Evolutionary conservation across 331 rosid species (phyloP), one percentile per base, ranked within the genome.

Genomic region (Saraca asoca): DNA sequence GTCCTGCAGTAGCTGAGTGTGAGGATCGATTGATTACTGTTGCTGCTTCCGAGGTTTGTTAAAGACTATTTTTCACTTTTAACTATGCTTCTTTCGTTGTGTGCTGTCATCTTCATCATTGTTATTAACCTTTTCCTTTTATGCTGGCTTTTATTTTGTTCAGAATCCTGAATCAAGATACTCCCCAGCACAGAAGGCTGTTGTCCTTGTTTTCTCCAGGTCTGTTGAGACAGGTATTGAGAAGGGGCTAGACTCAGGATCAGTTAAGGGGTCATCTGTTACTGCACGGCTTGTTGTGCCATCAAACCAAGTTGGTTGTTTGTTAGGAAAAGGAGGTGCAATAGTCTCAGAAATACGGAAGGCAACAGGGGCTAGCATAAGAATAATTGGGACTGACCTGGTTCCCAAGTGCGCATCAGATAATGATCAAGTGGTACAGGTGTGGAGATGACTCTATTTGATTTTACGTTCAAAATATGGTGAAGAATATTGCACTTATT

Each of bases 121-220:
- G 17, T 19, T 68, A 45, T 72, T 44, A 12, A 15, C 51, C 14
- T 15, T 12, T 64, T 37, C 31, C 55, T 19, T 68, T 58, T 72
- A 34, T 18, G 20, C 9, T 24, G 61, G 41, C 33, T 50, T 62
- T 71, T 50, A 48, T 69, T 66, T 66, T 43, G 51, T 58, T 56
- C 77, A 94, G 99, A 88, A 74, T 78, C 84, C 81, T 24, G 97
- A 90, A 66, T 88, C 97, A 46, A 85, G 87, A 58, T 90, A 80
- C 76, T 94, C 99, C n/a, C 88, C 97, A 12, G 89, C 99, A 58
- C 99, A 90, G 68, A 94, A 88, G 81, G 97, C 89, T 39, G 72
- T 67, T 44, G 92, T 94, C 82, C 96, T 88, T 75, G 92, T 88
- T 69, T 88, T 75, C 87, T 78, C 97, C 56, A 88, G 95, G 85